These are phyloP conservation scores for Coprinellus micaceus DNA, from an alignment of 768 basidiomycete genomes.

Conservation along the genomic window DNA sequence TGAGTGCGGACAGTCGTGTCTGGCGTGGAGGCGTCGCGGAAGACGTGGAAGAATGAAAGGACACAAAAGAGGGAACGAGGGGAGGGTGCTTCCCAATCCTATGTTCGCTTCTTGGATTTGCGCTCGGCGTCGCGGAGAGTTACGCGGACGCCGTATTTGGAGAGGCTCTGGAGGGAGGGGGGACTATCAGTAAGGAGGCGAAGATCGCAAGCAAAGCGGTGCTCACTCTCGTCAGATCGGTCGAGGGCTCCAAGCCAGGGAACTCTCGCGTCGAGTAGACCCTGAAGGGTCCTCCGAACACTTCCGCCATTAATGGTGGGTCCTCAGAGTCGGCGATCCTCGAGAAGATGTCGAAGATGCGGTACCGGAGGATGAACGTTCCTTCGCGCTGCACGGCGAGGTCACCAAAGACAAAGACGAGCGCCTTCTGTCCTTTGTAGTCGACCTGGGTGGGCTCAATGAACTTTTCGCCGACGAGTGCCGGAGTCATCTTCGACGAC, in stretches of 20 bases:
- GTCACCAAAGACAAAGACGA: constrained; percentile 67
- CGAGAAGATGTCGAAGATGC: constrained; percentile 61
- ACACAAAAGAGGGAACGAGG: neutral
- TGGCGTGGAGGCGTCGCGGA: neutral
- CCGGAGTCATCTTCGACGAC: constrained; percentile 43
- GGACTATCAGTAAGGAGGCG: neutral
- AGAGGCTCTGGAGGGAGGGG: constrained; percentile 22
- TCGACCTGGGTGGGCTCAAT: constrained; percentile 53
- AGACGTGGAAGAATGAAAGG: neutral
- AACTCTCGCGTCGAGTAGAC: constrained; percentile 75
- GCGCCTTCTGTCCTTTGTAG: constrained; percentile 45
- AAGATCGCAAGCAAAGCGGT: too few relatives aligned
- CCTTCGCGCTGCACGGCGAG: constrained; percentile 66
- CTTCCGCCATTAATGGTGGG: constrained; percentile 53
- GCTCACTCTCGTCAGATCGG: constrained; percentile 70
- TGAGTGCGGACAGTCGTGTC: neutral
- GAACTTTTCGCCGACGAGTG: constrained; percentile 62
- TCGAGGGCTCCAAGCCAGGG: constrained; percentile 65
- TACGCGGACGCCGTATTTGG: constrained; percentile 39
- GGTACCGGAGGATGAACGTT: constrained; percentile 66
- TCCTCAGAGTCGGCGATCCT: constrained; percentile 23
- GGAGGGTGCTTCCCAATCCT: neutral
- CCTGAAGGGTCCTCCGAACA: constrained; percentile 61
- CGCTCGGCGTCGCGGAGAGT: constrained; percentile 38
- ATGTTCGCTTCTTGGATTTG: constrained; percentile 32